Evolutionary conservation across 2,329 filamentous ascomycete genomes (phyloP), one percentile per base, ranked within the genome.

Genomic region (Corynespora cassiicola): DNA sequence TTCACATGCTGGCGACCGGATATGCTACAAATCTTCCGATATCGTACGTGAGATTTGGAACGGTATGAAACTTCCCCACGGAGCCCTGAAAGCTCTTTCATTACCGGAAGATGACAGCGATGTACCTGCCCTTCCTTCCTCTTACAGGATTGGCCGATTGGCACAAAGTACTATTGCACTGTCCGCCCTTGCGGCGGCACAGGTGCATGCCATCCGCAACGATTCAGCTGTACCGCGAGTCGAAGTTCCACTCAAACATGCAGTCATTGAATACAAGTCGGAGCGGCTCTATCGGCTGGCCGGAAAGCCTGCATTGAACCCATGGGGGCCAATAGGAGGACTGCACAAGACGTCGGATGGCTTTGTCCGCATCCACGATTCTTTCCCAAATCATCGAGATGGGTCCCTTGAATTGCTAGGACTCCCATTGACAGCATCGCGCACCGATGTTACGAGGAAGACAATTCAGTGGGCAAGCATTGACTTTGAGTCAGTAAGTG

Each of bases 361-460:
- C 1, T 65, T 76, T 32, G 72, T 83, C 2, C 71, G 79, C 2
- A 72, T 82, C 29, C 80, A 84, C 44, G 79, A 82, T 36, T 57
- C 57, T 0, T 82, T 82, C 38, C 68, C 72, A 0, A 72, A 81
- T 34, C 79, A 83, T 41, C 68, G 70, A 0, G 18, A 63, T 2
- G 74, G 72, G 3, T 69, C 73, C 0, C 57, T 76, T 3, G 41
- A 56, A 3, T 59, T 82, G 0, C 61, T 83, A 0, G 71, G 69
- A 0, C 54, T 78, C 4, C 29, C 55, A 0, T 35, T 39, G 0
- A 44, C 48, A 17, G 65, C 71, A 3, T 64, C 53, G 7, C 66
- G 71, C 24, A 52, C 64, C 1, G 69, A 73, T 1, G 69, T 79
- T 0, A 67, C 65, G 0, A 48, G 50, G 11, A 63, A 65, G 35